Evolutionary conservation across 257 asterid genomes (phyloP), one percentile per base, ranked within the genome.

Genomic region (Jacaranda mimosifolia): DNA sequence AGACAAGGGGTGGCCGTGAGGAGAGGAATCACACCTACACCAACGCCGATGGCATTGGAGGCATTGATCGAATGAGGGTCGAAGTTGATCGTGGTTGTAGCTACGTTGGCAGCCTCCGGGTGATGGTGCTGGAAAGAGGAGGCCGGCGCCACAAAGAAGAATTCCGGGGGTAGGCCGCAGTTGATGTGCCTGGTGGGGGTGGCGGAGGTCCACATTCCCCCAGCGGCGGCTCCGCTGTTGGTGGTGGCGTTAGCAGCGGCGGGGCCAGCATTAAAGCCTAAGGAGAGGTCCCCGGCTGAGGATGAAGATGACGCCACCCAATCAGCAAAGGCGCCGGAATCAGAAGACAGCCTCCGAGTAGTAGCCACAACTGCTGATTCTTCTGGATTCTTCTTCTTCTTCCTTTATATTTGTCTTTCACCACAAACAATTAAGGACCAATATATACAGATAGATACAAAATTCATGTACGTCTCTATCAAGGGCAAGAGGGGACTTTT

Each of bases 241-340:
- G 58, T 21, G 46, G 70, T n/a, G 17, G 67, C 46, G 10, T 68
- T 17, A 1, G 82, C 74, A 56, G 89, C 38, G 77, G 89, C 19
- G 76, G 91, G 87, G 21, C 83, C 91, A 35, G 92, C 97, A 87
- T 91, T 91, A 86, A 91, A 91, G 12, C 97, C 93, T 15, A 91
- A 40, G 3, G 97, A 91, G 38, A 91, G 89, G 76, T 89, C 97
- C 7, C 97, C 88, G 68, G 89, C 86, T 1, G 91, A 70, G 81
- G 91, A 85, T 0, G 93, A 84, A 35, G 90, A 82, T 1, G 87
- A 77, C 46, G 89, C 87, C 58, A 90, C 92, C 97, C 95, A 91
- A 74, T 89, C 94, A 43, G 89, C 88, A 12, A 91, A 90, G 60
- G 91, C 88, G 85, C 90, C 91, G 60, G 92, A 82, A 68, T 84